These are phyloP conservation scores for Leptomonas pyrrhocoris DNA, from an alignment of 208 protist genomes.

Conservation along the genomic window DNA sequence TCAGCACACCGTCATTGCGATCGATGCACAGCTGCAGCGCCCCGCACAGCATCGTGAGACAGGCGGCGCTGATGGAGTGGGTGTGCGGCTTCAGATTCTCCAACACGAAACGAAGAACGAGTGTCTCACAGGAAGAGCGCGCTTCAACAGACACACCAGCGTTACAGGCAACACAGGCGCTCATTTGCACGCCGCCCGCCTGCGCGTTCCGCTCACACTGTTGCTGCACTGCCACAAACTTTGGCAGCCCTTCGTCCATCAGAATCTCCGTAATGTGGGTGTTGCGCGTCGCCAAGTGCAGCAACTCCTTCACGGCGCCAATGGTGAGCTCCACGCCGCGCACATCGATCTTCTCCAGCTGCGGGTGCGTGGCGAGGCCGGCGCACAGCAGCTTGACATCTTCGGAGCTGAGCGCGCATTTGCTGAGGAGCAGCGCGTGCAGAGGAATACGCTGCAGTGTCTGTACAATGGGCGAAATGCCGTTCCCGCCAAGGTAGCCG, in stretches of 20 bases:
- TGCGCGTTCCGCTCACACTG: conserved; percentile 69
- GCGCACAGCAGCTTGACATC: conserved; percentile 57
- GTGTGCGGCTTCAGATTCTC: conserved; percentile 21
- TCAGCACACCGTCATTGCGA: conserved; percentile 58
- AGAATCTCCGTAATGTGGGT: conserved; percentile 56
- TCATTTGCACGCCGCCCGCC: conserved; percentile 26
- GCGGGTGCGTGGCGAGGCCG: conserved; percentile 57
- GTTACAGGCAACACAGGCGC: conserved; percentile 60
- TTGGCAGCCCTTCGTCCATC: conserved; percentile 66
- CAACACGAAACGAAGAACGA: conserved; percentile 23
- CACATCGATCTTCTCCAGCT: conserved; percentile 74
- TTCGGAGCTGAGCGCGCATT: conserved; percentile 53
- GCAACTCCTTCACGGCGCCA: conserved; percentile 52
- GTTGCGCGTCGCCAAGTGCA: conserved; percentile 63
- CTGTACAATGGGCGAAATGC: conserved; percentile 70
- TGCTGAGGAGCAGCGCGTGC: conserved; percentile 50
- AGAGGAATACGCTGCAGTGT: conserved; percentile 62
- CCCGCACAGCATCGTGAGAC: conserved; percentile 56
- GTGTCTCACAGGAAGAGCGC: conserved; percentile 23
- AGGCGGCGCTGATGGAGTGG: conserved; percentile 34
- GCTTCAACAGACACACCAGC: conserved; percentile 15
- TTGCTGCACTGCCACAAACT: conserved; percentile 67
- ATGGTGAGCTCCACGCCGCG: conserved; percentile 65
- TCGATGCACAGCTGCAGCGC: conserved; percentile 55
- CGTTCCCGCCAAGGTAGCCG: conserved; percentile 79